Conservation (phyloP, 2,329 filamentous ascomycete genomes). For the Fonsecaea multimorphosa region DNA sequence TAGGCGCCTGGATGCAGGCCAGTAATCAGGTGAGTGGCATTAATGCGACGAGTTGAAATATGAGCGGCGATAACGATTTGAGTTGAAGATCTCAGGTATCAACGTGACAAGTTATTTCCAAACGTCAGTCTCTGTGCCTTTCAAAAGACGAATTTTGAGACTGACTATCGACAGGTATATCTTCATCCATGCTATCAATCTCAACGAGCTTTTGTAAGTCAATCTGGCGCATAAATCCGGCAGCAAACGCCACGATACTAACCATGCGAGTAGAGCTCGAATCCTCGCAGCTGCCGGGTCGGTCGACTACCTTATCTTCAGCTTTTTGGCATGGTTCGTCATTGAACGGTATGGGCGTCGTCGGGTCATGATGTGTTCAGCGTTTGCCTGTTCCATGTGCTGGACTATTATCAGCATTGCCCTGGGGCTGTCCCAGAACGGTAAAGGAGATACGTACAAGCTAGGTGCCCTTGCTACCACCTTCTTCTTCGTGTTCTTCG, state of each 20-base stretch:
- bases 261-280: conserved; percentile 42
- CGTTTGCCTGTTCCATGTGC: conserved; percentile 57
- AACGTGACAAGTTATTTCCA: conserved; percentile 42
- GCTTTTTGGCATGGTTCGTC: conserved; percentile 52
- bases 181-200: conserved; percentile 51
- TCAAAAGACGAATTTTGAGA: background rate
- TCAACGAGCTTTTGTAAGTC: conserved; percentile 40
- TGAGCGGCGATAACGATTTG: too few species aligned
- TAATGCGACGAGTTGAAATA: conserved; percentile 35
- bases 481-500: conserved; percentile 53
- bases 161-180: conserved; percentile 46
- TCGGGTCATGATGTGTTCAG: conserved; percentile 56
- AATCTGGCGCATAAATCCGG: background rate
- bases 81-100: too few species aligned
- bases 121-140: conserved; percentile 21
- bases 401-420: conserved; percentile 57
- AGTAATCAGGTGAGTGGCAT: conserved; percentile 44
- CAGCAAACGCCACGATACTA: background rate
- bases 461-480: conserved; percentile 56
- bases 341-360: conserved; percentile 58
- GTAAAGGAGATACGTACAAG: conserved; percentile 51
- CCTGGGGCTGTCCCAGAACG: conserved; percentile 49
- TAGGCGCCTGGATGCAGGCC: conserved; percentile 53
- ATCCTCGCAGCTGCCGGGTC: conserved; percentile 55
- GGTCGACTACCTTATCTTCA: conserved; percentile 55